Percentiles rank a stretch among this genome's conserved stretches.
phyloP scores from a whole-genome alignment of 805 yeast genomes.

The Candida ulmi region DNA sequence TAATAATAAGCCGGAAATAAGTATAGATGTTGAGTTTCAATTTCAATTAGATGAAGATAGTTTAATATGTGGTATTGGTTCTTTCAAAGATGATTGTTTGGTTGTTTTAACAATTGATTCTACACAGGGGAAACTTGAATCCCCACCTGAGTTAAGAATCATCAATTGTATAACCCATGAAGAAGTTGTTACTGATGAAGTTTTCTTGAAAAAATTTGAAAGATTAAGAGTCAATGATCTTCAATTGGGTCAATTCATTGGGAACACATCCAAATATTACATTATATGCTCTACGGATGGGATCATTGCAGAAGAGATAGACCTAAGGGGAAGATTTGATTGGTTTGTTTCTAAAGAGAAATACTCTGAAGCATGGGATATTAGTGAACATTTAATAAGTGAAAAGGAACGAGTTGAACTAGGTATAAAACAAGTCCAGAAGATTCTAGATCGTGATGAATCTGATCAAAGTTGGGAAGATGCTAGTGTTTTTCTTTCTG shows the following conservation, averaged over 20 bases:
- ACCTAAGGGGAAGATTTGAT: slow-evolving; percentile 57
- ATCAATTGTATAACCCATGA: slow-evolving; percentile 61
- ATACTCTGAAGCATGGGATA: slow-evolving; percentile 72
- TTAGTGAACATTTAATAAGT: slow-evolving; percentile 53
- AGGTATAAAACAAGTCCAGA: slow-evolving; percentile 50
- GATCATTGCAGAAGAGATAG: slow-evolving; percentile 68
- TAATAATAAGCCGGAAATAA: slow-evolving; percentile 31
- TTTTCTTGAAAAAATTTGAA: slow-evolving; percentile 53
- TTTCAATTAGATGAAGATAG: slow-evolving; percentile 31
- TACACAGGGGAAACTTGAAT: slow-evolving; percentile 29
- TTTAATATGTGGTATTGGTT: slow-evolving; percentile 70
- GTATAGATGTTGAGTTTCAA: slow-evolving; percentile 38
- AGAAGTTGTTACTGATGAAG: slow-evolving; percentile 74
- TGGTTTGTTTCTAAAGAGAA: slow-evolving; percentile 61
- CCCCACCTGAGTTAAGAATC: slow-evolving; percentile 71
- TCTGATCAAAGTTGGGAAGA: slow-evolving; percentile 45
- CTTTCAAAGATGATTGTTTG: slow-evolving; percentile 67
- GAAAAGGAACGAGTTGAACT: slow-evolving; percentile 45
- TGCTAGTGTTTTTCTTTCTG: slow-evolving; percentile 45
- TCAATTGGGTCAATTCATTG: slow-evolving; percentile 51
- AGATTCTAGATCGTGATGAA: slow-evolving; percentile 31
- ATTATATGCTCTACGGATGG: slow-evolving; percentile 80
- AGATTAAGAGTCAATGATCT: slow-evolving; percentile 77
- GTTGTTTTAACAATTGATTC: slow-evolving; percentile 48
- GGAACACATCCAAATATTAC: slow-evolving; percentile 43